These are phyloP conservation scores for Penicillium manginii DNA, from an alignment of 495 filamentous ascomycete genomes.

Conservation along the genomic window DNA sequence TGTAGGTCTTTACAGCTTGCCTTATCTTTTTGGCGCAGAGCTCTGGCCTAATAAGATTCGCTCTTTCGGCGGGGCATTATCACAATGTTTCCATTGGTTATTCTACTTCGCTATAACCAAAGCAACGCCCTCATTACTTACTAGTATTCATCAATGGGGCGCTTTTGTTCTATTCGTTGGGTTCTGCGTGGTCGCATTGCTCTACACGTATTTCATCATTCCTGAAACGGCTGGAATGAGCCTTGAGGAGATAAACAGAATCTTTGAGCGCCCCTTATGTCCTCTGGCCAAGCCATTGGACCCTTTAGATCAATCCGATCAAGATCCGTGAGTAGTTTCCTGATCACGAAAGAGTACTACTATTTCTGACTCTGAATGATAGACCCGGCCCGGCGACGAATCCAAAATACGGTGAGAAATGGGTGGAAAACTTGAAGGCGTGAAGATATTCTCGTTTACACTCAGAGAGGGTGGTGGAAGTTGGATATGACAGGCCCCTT, in stretches of 20 bases:
- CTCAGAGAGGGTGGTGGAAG: too few species aligned
- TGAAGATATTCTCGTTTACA: too few species aligned
- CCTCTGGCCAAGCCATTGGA: background rate
- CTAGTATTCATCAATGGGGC: slow-evolving; percentile 19
- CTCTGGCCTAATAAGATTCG: slow-evolving; percentile 28
- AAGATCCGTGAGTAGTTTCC: too few species aligned
- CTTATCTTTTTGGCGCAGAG: slow-evolving; percentile 26
- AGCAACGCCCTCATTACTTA: slow-evolving; percentile 17
- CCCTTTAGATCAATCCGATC: too few species aligned
- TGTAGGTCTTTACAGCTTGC: slow-evolving; percentile 23
- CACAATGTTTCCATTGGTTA: slow-evolving; percentile 26
- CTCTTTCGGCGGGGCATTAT: slow-evolving; percentile 20
- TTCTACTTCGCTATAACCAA: slow-evolving; percentile 20
- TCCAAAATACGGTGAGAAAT: too few species aligned
- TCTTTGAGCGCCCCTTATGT: slow-evolving; percentile 9
- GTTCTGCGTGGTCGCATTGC: slow-evolving; percentile 8
- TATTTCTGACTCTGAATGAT: too few species aligned
- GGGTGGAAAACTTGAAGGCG: too few species aligned
- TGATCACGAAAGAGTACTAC: too few species aligned
- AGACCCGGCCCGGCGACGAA: too few species aligned
- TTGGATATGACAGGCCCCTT: too few species aligned
- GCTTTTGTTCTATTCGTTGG: slow-evolving; percentile 25
- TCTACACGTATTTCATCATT: slow-evolving; percentile 45
- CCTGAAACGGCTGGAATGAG: slow-evolving; percentile 17
- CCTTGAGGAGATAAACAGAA: slow-evolving; percentile 17